phyloP scores from a whole-genome alignment of 2,329 filamentous ascomycete genomes.

The Fusarium nodosum region DNA sequence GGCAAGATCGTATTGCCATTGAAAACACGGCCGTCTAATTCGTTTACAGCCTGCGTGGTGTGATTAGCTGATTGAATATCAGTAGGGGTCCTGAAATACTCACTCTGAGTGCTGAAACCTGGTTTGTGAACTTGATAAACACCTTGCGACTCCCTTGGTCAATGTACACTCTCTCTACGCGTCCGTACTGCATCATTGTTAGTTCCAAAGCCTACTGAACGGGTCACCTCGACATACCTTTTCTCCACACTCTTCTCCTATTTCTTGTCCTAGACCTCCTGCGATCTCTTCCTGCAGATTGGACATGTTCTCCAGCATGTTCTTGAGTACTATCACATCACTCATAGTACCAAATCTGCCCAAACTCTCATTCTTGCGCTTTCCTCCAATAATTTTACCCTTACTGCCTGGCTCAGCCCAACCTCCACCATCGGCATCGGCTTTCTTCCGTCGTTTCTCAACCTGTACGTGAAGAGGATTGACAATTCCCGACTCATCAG shows the following conservation, averaged over 20 bases:
- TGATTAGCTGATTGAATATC: constrained; percentile 12
- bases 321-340: constrained; percentile 82
- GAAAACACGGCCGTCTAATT: constrained; percentile 87
- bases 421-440: constrained; percentile 83
- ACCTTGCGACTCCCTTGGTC: constrained; percentile 76
- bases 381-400: constrained; percentile 85
- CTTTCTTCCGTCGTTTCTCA: constrained; percentile 85
- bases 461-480: constrained; percentile 86
- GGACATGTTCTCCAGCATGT: constrained; percentile 87
- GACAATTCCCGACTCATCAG: constrained; percentile 83
- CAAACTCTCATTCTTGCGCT: constrained; percentile 62
- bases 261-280: constrained; percentile 86
- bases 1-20: constrained; percentile 88
- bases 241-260: constrained; percentile 91
- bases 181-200: constrained; percentile 73
- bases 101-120: constrained; percentile 86
- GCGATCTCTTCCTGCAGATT: constrained; percentile 83
- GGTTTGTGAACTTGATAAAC: constrained; percentile 93
- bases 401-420: constrained; percentile 77
- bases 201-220: constrained; percentile 13
- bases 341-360: constrained; percentile 79
- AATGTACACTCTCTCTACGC: constrained; percentile 84
- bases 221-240: constrained; percentile 64
- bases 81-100: constrained; percentile 54
- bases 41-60: constrained; percentile 81